Evolutionary conservation across 306 rosid genomes (phyloP).

Genomic region (Luffa aegyptiaca): DNA sequence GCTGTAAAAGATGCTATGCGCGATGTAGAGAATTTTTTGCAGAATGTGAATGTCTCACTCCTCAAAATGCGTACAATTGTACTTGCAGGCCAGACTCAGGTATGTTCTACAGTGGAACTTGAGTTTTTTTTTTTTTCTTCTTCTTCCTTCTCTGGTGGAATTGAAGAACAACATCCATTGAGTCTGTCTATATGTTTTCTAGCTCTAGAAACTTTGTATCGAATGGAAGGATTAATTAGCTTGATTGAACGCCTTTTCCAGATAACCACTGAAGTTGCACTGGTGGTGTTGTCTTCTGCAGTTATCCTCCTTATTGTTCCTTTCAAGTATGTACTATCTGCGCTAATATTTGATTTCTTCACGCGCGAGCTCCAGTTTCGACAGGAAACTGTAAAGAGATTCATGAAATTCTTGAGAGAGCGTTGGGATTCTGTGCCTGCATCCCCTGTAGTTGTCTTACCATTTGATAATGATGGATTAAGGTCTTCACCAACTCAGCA

Average conservation of each 20-base stretch:
- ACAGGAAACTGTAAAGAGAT: slow-evolving; percentile 59
- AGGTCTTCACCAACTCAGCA: slow-evolving; percentile 27
- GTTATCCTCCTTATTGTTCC: slow-evolving; percentile 54
- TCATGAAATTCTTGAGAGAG: slow-evolving; percentile 49
- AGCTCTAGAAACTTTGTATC: neutral
- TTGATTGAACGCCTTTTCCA: slow-evolving; percentile 22
- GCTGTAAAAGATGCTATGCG: slow-evolving; percentile 93
- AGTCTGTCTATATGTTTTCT: neutral
- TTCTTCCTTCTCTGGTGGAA: neutral
- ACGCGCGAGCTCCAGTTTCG: slow-evolving; percentile 80
- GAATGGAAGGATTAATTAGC: slow-evolving; percentile 1
- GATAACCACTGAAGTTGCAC: slow-evolving; percentile 85
- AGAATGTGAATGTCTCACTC: slow-evolving; percentile 67
- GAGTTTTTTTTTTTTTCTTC: neutral
- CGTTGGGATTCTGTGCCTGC: slow-evolving; percentile 93
- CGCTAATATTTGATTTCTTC: slow-evolving; percentile 67
- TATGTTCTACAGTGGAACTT: slow-evolving; percentile 15
- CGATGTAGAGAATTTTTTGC: slow-evolving; percentile 63
- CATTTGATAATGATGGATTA: slow-evolving; percentile 45
- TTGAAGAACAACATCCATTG: neutral
- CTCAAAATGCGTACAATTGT: slow-evolving; percentile 69
- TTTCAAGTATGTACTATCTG: slow-evolving; percentile 66
- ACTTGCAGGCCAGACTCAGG: slow-evolving; percentile 95
- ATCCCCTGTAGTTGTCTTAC: slow-evolving; percentile 77
- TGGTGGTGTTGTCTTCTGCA: slow-evolving; percentile 52